phyloP scores from a whole-genome alignment of 2,329 filamentous ascomycete species.

The Penicillium sp. region DNA sequence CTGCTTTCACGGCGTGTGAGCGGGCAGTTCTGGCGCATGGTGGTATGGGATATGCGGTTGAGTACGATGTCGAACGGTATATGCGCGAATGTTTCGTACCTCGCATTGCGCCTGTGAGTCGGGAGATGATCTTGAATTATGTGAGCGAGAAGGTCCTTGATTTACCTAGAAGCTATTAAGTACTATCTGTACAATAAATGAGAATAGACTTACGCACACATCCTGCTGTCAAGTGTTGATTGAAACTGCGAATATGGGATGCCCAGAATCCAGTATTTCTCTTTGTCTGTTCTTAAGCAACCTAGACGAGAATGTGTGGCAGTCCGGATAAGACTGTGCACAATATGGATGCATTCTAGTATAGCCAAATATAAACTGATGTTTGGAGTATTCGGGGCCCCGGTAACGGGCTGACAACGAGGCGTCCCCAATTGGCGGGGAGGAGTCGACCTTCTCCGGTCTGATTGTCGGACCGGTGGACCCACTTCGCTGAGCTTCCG shows the following conservation, averaged over 20 bases:
- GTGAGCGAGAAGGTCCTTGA: constrained; percentile 39
- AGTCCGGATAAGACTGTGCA: no score
- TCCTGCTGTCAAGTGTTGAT: not conserved
- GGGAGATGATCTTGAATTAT: constrained; percentile 43
- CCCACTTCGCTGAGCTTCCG: constrained; percentile 8
- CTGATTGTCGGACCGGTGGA: not conserved
- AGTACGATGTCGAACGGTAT: constrained; percentile 56
- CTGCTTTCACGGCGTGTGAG: constrained; percentile 53
- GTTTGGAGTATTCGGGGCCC: not conserved
- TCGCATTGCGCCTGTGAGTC: constrained; percentile 51
- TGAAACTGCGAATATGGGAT: no score
- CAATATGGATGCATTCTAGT: no score
- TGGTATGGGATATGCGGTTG: constrained; percentile 56
- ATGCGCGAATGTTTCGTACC: constrained; percentile 53
- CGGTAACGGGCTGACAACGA: constrained; percentile 3
- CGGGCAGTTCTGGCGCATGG: constrained; percentile 50
- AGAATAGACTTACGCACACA: not conserved
- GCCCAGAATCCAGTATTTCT: no score
- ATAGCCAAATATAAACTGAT: not conserved
- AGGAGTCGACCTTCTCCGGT: constrained; percentile 1
- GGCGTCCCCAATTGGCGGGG: constrained; percentile 12
- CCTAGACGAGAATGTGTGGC: no score
- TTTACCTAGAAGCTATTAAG: constrained; percentile 37
- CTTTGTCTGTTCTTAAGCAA: no score
- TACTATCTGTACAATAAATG: no score